phyloP scores from a whole-genome alignment of 2,329 filamentous ascomycete species.

The Nemania sp. region DNA sequence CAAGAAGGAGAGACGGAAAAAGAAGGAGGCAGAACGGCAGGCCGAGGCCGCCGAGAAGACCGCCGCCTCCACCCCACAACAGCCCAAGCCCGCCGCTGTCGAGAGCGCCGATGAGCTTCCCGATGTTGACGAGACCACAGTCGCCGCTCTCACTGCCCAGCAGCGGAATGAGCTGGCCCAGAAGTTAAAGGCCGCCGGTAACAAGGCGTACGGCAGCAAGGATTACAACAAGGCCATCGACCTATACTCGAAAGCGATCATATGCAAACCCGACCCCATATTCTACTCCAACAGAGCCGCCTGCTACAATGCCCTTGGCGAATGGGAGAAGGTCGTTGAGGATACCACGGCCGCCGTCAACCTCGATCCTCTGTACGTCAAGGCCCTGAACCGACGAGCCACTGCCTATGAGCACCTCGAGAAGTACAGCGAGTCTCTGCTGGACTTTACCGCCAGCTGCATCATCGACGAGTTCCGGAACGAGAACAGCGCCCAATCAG shows the following conservation, averaged over 20 bases:
- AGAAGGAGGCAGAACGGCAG: constrained; percentile 76
- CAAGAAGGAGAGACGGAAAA: constrained; percentile 89
- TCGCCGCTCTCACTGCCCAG: constrained; percentile 57
- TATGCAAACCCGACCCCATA: constrained; percentile 96
- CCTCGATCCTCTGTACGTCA: constrained; percentile 94
- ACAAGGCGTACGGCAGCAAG: constrained; percentile 94
- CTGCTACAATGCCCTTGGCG: constrained; percentile 89
- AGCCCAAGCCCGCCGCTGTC: constrained; percentile 56
- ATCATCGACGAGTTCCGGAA: constrained; percentile 98
- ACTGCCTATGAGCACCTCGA: constrained; percentile 95
- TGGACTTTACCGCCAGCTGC: constrained; percentile 98
- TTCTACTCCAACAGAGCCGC: constrained; percentile 99
- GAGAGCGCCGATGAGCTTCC: constrained; percentile 71
- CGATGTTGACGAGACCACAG: constrained; percentile 64
- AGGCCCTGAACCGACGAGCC: constrained; percentile 93
- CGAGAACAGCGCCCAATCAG: constrained; percentile 82
- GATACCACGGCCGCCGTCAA: constrained; percentile 94
- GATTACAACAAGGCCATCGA: constrained; percentile 93
- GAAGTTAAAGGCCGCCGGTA: constrained; percentile 92
- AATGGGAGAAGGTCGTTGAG: constrained; percentile 96
- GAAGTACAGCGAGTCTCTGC: constrained; percentile 88
- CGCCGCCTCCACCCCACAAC: constrained; percentile 41
- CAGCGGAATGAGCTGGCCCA: constrained; percentile 85
- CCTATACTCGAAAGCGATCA: constrained; percentile 91
- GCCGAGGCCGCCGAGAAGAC: constrained; percentile 49